Evolutionary conservation across 202 grass and related monocot species (phyloP).

Genomic region (Zoysia matrella): DNA sequence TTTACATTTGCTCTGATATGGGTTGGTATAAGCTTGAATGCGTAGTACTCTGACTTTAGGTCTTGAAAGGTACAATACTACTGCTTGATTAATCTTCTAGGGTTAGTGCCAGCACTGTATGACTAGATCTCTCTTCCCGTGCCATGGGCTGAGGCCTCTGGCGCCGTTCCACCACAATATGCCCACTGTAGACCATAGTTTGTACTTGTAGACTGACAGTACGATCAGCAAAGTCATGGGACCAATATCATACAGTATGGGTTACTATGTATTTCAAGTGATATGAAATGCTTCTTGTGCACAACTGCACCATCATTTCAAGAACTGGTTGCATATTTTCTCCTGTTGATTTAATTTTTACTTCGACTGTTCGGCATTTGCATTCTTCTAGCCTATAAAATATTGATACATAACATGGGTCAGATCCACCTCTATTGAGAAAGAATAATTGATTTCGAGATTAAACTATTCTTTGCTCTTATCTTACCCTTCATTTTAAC

Average conservation of each 20-base stretch:
- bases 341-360: neutral
- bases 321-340: neutral
- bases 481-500: neutral
- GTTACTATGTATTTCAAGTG: neutral
- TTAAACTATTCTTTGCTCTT: neutral
- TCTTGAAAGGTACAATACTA: conserved; percentile 5
- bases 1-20: conserved; percentile 7
- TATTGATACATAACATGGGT: too few species aligned
- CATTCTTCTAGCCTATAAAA: neutral
- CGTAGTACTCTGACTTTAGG: neutral
- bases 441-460: neutral
- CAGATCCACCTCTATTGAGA: too few species aligned
- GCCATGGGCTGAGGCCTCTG: too few species aligned
- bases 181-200: neutral
- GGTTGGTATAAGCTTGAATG: conserved; percentile 9
- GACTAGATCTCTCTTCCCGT: neutral
- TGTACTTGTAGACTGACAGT: neutral
- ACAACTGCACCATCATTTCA: neutral
- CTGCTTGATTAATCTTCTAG: conserved; percentile 15
- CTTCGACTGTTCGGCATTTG: neutral
- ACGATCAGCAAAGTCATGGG: neutral
- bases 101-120: neutral
- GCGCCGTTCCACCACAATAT: neutral
- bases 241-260: neutral
- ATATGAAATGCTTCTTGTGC: conserved; percentile 15